Evolutionary conservation across 495 filamentous ascomycete genomes (phyloP), one percentile per base, ranked within the genome.

Genomic region (Elasticomyces elasticus): DNA sequence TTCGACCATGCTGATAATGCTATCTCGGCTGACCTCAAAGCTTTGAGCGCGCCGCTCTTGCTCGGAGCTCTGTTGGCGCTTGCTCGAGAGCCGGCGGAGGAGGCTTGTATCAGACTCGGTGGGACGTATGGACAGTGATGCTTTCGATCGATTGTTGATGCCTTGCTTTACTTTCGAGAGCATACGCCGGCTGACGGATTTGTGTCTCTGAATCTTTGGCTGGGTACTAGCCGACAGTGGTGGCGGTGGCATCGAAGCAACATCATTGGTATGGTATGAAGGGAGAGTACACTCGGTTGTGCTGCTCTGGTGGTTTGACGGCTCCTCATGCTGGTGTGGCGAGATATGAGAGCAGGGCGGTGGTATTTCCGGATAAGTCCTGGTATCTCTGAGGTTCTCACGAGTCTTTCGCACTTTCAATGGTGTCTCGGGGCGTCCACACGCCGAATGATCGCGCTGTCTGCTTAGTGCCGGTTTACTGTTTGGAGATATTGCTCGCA

Each of bases 361-460:
- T 20, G 51, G 51, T 31, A 54, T 54, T 23, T 54, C 51, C 13
- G 51, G 41, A 24, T 35, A 54, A 11, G 10, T 22, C 3, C 23
- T 22, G 23, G 28, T 59, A 35, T 56, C 58, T 20, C 47, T 57
- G 20, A 62, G 49, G 45, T 62, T 62, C 43, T 62, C 59, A 7
- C 61, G 52, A 19, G 57, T 60, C 51, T 63, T 60, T 43, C 58
- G 61, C 10, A 63, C 53, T 37, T 61, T 63, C 24, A 63, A 46
- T 28, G 57, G 61, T 15, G 57, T 63, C 9, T 54, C 57, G 19
- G 54, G 53, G 15, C 40, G 51, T 25, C 59, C 13, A 48, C 59
- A 62, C 6, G 59, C 50, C 19, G 59, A 62, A 27, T 62, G 59
- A 51, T 62, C 59, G 42, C 59, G 59, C 49, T 62, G 59, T 20